Evolutionary conservation across 495 filamentous ascomycete genomes (phyloP).

Genomic region (Xylaria flabelliformis): DNA sequence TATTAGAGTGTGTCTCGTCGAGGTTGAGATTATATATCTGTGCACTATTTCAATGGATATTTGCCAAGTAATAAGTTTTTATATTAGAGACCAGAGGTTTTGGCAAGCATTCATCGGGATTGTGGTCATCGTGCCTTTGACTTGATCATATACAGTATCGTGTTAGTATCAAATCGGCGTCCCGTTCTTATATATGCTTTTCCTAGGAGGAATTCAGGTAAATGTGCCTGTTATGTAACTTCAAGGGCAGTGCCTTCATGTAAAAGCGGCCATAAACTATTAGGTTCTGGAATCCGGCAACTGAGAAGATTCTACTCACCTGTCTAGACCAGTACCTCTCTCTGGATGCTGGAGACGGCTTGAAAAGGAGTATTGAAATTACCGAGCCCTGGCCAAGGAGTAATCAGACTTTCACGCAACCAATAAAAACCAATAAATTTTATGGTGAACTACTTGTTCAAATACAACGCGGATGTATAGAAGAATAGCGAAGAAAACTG

Average conservation of each 20-base stretch:
- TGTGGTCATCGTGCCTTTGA: not conserved
- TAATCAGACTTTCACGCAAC: too few relatives aligned
- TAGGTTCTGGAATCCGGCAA: not conserved
- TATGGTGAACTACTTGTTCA: too few relatives aligned
- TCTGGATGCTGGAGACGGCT: not conserved
- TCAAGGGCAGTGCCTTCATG: not conserved
- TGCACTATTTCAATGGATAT: not conserved
- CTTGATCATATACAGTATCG: not conserved
- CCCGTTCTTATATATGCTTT: not conserved
- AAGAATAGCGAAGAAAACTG: too few relatives aligned
- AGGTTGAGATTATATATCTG: not conserved
- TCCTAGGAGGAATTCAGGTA: not conserved
- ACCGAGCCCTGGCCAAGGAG: too few relatives aligned
- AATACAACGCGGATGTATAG: too few relatives aligned
- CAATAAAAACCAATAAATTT: too few relatives aligned
- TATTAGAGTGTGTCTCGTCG: not conserved
- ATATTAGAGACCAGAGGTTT: too few relatives aligned
- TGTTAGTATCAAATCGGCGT: not conserved
- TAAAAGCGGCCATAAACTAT: not conserved
- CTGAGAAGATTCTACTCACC: not conserved
- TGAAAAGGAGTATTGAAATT: not conserved
- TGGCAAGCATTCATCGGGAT: not conserved
- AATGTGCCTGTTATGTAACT: not conserved
- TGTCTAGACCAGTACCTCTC: not conserved
- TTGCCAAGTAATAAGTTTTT: too few relatives aligned